These are phyloP conservation scores for Tulasnella sp. DNA, from an alignment of 768 basidiomycete genomes.

Conservation along the genomic window DNA sequence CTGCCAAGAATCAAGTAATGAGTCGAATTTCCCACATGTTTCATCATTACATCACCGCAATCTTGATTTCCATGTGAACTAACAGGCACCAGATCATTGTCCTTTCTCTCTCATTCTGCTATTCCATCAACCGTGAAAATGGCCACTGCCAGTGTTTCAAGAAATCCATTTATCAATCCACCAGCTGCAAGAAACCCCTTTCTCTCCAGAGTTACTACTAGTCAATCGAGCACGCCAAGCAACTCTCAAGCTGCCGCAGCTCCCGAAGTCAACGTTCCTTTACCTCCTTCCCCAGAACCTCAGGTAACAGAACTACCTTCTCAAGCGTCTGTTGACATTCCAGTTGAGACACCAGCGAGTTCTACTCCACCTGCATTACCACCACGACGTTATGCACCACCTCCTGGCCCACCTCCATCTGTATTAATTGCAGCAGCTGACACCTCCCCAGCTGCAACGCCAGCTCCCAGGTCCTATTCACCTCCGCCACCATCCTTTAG, in stretches of 20 bases:
- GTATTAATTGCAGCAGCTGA: not conserved
- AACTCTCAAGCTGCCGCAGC: not conserved
- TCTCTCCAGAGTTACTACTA: not conserved
- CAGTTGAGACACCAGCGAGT: not conserved
- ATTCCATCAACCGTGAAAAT: no score
- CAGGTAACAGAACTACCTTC: not conserved
- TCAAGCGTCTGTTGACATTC: not conserved
- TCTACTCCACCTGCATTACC: not conserved
- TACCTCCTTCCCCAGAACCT: not conserved
- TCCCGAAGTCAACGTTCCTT: not conserved
- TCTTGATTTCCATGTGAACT: no score
- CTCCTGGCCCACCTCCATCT: constrained; percentile 8
- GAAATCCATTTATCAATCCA: constrained; percentile 10
- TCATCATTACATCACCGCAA: no score
- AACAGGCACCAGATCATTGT: no score
- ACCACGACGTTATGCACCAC: not conserved
- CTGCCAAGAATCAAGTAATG: no score
- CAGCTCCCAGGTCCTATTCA: not conserved
- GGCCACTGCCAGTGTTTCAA: constrained; percentile 5
- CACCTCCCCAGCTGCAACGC: not conserved
- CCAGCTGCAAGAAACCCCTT: constrained; percentile 12
- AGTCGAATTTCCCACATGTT: no score
- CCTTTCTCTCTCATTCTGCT: no score
- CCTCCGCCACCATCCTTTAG: not conserved
- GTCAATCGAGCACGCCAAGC: not conserved